phyloP scores from a whole-genome alignment of 768 basidiomycete species.

The Kwoniella sp. region DNA sequence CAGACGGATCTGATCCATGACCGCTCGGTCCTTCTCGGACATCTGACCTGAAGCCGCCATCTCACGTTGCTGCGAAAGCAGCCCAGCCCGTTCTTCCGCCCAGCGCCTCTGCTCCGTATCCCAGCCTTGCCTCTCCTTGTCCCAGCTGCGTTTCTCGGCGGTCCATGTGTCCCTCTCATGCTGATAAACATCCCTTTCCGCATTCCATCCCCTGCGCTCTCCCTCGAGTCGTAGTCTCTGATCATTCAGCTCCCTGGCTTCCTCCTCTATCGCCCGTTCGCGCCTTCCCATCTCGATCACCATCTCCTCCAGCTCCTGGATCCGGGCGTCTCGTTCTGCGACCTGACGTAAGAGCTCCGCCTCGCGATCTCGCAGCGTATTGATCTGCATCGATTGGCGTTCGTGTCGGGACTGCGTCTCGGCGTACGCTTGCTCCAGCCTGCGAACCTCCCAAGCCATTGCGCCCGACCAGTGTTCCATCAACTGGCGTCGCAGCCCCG shows the following conservation, averaged over 20 bases:
- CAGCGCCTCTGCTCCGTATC: slow-evolving; percentile 15
- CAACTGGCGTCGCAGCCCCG: slow-evolving; percentile 36
- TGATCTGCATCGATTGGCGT: slow-evolving; percentile 26
- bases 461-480: slow-evolving; percentile 51
- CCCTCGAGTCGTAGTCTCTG: neutral
- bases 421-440: slow-evolving; percentile 35
- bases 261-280: slow-evolving; percentile 38
- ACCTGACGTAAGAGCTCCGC: slow-evolving; percentile 25
- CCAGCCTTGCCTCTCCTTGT: slow-evolving; percentile 13
- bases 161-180: slow-evolving; percentile 24
- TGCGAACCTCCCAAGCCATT: slow-evolving; percentile 50
- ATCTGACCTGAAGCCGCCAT: slow-evolving; percentile 18
- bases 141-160: slow-evolving; percentile 21
- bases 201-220: slow-evolving; percentile 3
- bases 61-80: slow-evolving; percentile 18
- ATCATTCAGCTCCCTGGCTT: slow-evolving; percentile 28
- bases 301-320: slow-evolving; percentile 39
- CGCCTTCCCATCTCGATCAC: slow-evolving; percentile 37
- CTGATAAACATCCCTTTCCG: slow-evolving; percentile 18
- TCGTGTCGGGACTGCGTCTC: slow-evolving; percentile 31
- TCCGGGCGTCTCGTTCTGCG: slow-evolving; percentile 17
- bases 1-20: slow-evolving; percentile 25
- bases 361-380: slow-evolving; percentile 28
- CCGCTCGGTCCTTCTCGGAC: slow-evolving; percentile 23
- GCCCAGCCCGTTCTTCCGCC: slow-evolving; percentile 21